These are phyloP conservation scores for Fusarium veterinarium DNA, from an alignment of 2,329 filamentous ascomycete species.

Conservation along the genomic window DNA sequence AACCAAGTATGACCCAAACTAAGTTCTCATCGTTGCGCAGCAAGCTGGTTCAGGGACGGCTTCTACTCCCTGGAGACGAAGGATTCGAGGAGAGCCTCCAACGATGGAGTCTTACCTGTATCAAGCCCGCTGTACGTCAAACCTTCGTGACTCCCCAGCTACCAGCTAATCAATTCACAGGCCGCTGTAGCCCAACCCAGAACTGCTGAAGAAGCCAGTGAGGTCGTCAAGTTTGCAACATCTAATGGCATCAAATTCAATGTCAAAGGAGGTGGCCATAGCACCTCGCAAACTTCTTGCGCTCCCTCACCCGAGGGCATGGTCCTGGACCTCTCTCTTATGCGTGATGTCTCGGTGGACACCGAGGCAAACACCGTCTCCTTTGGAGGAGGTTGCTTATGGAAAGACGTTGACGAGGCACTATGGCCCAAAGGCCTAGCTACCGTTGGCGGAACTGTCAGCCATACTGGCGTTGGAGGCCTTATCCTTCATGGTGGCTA, in stretches of 20 bases:
- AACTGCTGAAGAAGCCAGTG: slow-evolving; percentile 54
- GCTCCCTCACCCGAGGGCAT: slow-evolving; percentile 61
- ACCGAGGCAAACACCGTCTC: slow-evolving; percentile 56
- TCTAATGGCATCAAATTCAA: slow-evolving; percentile 60
- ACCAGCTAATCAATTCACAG: slow-evolving; percentile 41
- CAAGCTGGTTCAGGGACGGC: slow-evolving; percentile 39
- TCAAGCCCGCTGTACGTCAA: slow-evolving; percentile 49
- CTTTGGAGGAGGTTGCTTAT: slow-evolving; percentile 63
- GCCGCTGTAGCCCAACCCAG: slow-evolving; percentile 58
- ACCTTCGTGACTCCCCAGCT: neutral
- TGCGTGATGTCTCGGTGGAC: slow-evolving; percentile 63
- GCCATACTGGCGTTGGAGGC: slow-evolving; percentile 71
- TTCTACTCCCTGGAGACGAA: slow-evolving; percentile 49
- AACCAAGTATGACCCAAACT: slow-evolving; percentile 23
- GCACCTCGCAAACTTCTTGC: slow-evolving; percentile 60
- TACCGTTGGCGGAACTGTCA: slow-evolving; percentile 71
- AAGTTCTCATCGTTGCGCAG: slow-evolving; percentile 36
- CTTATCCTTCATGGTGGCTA: slow-evolving; percentile 69
- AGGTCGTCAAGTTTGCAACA: slow-evolving; percentile 57
- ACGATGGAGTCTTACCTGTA: slow-evolving; percentile 53
- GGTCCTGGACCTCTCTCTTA: slow-evolving; percentile 64
- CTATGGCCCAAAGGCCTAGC: slow-evolving; percentile 63
- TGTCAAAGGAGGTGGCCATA: slow-evolving; percentile 67
- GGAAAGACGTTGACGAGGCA: slow-evolving; percentile 65
- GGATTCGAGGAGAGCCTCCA: slow-evolving; percentile 51